These are phyloP conservation scores for Hygrophoropsis aurantiaca DNA, from an alignment of 768 basidiomycete genomes.

Conservation along the genomic window DNA sequence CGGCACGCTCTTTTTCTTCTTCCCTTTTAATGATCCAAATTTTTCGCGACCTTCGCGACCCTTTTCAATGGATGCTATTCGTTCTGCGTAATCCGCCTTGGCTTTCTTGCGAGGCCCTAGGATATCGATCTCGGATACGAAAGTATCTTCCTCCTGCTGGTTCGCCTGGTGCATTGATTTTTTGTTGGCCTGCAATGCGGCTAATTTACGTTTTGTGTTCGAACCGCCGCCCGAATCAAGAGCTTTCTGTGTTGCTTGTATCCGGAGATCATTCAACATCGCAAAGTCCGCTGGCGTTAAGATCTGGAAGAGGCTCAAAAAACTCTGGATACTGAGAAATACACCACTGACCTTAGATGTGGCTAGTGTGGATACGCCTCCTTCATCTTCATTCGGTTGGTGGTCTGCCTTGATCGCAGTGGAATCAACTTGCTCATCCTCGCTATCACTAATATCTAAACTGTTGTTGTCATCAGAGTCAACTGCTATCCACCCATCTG, in stretches of 20 bases:
- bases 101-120: constrained; percentile 91
- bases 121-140: constrained; percentile 90
- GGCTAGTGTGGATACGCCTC: constrained; percentile 63
- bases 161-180: constrained; percentile 49
- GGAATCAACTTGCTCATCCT: constrained; percentile 56
- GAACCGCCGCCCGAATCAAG: constrained; percentile 70
- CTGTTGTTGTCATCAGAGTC: constrained; percentile 63
- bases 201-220: constrained; percentile 87
- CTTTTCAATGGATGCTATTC: constrained; percentile 87
- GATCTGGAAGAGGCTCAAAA: constrained; percentile 54
- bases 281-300: constrained; percentile 97
- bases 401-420: constrained; percentile 3
- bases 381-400: constrained; percentile 25
- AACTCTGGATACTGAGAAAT: background rate
- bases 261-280: constrained; percentile 81
- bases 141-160: constrained; percentile 39
- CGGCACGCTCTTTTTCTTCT: constrained; percentile 78
- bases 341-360: constrained; percentile 68
- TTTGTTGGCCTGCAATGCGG: constrained; percentile 70
- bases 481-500: constrained; percentile 81
- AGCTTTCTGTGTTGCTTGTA: constrained; percentile 71
- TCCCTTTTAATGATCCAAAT: constrained; percentile 88
- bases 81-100: constrained; percentile 92
- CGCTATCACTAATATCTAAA: constrained; percentile 83
- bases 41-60: constrained; percentile 95